Conservation (phyloP, 2,329 filamentous ascomycete genomes). For the Xylariaceae sp. region DNA sequence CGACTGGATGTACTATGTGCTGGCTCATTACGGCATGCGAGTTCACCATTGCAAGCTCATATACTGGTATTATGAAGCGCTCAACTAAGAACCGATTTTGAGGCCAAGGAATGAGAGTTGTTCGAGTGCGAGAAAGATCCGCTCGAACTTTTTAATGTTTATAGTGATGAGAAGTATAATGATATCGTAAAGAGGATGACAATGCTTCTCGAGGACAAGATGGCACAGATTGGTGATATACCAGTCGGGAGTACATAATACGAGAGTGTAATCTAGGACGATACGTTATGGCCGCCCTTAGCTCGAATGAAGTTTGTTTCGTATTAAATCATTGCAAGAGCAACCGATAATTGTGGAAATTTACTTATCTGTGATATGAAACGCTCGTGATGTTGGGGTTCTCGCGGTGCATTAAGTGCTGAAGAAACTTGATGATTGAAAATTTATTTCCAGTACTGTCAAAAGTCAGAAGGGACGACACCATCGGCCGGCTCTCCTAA, state of each 20-base stretch:
- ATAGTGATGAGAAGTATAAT: conserved; percentile 35
- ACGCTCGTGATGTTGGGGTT: too few relatives aligned
- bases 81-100: conserved; percentile 32
- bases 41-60: conserved; percentile 52
- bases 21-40: conserved; percentile 50
- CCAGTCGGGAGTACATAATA: too few relatives aligned
- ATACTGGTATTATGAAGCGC: conserved; percentile 54
- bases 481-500: background rate
- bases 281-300: too few relatives aligned
- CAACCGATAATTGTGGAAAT: too few relatives aligned
- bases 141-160: conserved; percentile 46
- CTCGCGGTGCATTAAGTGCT: too few relatives aligned
- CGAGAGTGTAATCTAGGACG: too few relatives aligned
- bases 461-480: background rate
- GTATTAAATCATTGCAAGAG: too few relatives aligned
- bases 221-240: conserved; percentile 30
- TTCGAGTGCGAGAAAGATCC: conserved; percentile 50
- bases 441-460: background rate
- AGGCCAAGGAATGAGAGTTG: conserved; percentile 50
- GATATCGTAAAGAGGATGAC: conserved; percentile 40
- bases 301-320: too few relatives aligned
- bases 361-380: too few relatives aligned
- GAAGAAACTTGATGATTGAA: background rate
- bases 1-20: conserved; percentile 46
- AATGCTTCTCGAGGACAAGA: conserved; percentile 42